A percentile compares a stretch with the other conserved stretches of the same genome.
These are phyloP conservation scores for Ramaria rubella DNA, from an alignment of 768 basidiomycete species.

Conservation along the genomic window DNA sequence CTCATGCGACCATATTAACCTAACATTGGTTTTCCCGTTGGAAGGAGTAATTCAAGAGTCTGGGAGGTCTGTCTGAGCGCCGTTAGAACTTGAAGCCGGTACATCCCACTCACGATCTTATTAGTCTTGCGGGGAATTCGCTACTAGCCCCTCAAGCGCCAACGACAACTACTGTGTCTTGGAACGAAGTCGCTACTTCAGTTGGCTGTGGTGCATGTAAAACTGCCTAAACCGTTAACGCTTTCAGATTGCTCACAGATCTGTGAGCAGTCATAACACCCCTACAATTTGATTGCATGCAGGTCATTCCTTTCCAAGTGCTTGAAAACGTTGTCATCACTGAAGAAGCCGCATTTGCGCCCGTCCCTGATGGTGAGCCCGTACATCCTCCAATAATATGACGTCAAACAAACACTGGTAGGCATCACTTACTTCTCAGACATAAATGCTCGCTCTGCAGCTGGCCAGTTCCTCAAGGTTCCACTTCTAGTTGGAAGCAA, in stretches of 20 bases:
- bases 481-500: constrained; percentile 8
- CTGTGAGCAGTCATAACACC: neutral
- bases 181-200: constrained; percentile 5
- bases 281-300: constrained; percentile 6
- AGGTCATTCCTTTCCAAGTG: constrained; percentile 3
- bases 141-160: constrained; percentile 3
- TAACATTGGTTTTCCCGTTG: neutral
- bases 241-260: neutral
- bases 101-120: neutral
- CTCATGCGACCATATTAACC: neutral
- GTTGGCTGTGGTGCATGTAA: constrained; percentile 2
- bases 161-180: neutral
- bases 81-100: neutral
- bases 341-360: neutral
- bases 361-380: constrained; percentile 1
- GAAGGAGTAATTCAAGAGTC: constrained; percentile 8
- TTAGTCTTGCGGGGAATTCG: constrained; percentile 7
- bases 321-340: constrained; percentile 20
- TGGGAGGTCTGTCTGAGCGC: neutral
- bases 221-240: neutral
- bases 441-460: constrained; percentile 3
- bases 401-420: neutral
- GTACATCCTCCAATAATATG: neutral
- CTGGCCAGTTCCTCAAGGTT: neutral
- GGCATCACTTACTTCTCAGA: constrained; percentile 8